phyloP scores from a whole-genome alignment of 2,329 filamentous ascomycete genomes.

The Colletotrichum eremochloae region DNA sequence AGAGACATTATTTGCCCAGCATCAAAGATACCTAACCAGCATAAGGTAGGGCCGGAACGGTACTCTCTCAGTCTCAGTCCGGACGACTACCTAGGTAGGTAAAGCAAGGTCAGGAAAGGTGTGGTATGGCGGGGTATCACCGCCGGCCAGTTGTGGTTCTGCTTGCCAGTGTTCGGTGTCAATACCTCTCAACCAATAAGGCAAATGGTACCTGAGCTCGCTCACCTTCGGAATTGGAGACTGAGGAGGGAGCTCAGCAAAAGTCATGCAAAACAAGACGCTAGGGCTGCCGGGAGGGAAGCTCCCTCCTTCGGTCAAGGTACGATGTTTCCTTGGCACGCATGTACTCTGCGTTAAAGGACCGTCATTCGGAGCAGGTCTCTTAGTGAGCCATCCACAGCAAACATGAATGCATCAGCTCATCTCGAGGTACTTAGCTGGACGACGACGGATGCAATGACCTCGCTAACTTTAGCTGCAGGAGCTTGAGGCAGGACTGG shows the following conservation, averaged over 20 bases:
- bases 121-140: slow-evolving; percentile 5
- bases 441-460: not conserved
- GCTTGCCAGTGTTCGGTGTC: not conserved
- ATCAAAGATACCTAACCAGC: not conserved
- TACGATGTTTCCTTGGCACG: not conserved
- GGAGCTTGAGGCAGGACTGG: slow-evolving; percentile 10
- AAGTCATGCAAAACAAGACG: slow-evolving; percentile 11
- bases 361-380: not conserved
- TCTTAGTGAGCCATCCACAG: not conserved
- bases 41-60: not conserved
- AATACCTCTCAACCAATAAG: not conserved
- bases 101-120: slow-evolving; percentile 1
- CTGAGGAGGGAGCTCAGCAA: not conserved
- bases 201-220: not conserved
- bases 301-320: slow-evolving; percentile 12
- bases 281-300: slow-evolving; percentile 7
- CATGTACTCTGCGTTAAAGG: slow-evolving; percentile 12
- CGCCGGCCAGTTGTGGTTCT: not conserved
- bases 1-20: slow-evolving; percentile 8
- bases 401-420: not conserved
- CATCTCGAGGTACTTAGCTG: slow-evolving; percentile 5
- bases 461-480: slow-evolving; percentile 21
- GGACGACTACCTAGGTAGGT: not conserved
- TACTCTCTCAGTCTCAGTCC: slow-evolving; percentile 1
- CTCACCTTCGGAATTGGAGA: not conserved